Conservation (phyloP, 805 yeast genomes). For the Schwanniomyces polymorphus region DNA sequence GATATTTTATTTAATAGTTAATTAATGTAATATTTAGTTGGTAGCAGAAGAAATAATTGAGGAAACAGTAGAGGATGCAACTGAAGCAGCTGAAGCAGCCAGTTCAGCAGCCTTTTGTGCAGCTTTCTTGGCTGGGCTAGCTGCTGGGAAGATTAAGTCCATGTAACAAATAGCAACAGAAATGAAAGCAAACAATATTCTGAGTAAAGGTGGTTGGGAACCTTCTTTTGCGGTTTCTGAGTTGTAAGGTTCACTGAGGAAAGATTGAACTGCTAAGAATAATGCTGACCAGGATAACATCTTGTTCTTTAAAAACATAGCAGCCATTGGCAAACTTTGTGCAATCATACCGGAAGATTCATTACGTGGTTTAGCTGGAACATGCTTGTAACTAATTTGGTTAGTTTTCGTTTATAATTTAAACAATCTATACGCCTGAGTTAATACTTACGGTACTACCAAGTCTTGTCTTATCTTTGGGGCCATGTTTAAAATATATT, state of each 20-base stretch:
- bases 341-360: constrained; percentile 47
- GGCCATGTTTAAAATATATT: constrained; percentile 13
- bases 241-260: constrained; percentile 43
- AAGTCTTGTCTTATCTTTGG: constrained; percentile 31
- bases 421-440: background rate
- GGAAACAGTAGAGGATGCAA: constrained; percentile 12
- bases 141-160: constrained; percentile 49
- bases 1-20: background rate
- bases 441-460: constrained; percentile 30
- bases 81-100: constrained; percentile 19
- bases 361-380: constrained; percentile 48
- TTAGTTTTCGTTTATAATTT: background rate
- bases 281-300: constrained; percentile 57
- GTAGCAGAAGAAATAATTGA: constrained; percentile 3
- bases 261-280: constrained; percentile 49
- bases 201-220: constrained; percentile 48
- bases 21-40: background rate
- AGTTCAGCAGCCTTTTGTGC: constrained; percentile 20
- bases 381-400: constrained; percentile 40
- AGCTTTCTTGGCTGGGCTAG: constrained; percentile 29
- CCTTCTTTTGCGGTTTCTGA: constrained; percentile 18
- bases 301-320: constrained; percentile 63
- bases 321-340: constrained; percentile 67
- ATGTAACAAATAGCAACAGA: constrained; percentile 55
- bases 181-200: constrained; percentile 44